Base-by-base conservation (phyloP, 2,329 filamentous ascomycete genomes). In the Exophiala sp. region DNA sequence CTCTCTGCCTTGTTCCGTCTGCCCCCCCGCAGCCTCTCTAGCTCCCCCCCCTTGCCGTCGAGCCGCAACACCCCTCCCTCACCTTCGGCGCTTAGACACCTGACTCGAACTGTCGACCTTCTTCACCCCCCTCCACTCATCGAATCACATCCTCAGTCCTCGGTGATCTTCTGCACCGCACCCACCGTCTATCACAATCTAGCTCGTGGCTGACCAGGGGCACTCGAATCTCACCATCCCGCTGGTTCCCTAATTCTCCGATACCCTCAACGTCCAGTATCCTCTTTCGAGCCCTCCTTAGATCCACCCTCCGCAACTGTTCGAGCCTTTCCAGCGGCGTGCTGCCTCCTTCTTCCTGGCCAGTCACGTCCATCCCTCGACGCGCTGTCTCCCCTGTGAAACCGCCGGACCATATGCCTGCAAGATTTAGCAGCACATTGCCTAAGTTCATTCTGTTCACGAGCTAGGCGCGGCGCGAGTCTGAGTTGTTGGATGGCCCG, bases 401-500 rank as follows among this genome's bases (percentile, higher is more conserved):
- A 56, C 50, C 41, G 44, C 48, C 47, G 54, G 39, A 11, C 54
- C 44, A 42, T 37, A 41, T 48, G 40, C 35, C 47, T 24, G 24
- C 22, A 35, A 44, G 37, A 16, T 39, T 49, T 57, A 57, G 51
- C 48, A 54, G 49, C 54, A 56, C 50, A 51, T 27, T 52, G 34
- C n/a, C 29, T 32, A 3, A 32, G 29, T 27, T 34, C 14, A 21
- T 39, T 9, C 39, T 42, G 30, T 42, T 49, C 35, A 22, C 43
- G 41, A 44, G 48, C 54, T 57, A 57, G 50, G 48, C 51, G 51
- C 50, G 54, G 51, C 54, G 48, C 54, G 54, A 57, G 48, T 51
- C 48, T 55, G 46, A 46, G 37, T 37, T 18, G 34, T 6, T 37
- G 34, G 34, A 37, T 18, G 34, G 34, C 34, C 38, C 38, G 38